phyloP scores from a whole-genome alignment of 805 yeast genomes.

The Kodamaea jinghongensis region DNA sequence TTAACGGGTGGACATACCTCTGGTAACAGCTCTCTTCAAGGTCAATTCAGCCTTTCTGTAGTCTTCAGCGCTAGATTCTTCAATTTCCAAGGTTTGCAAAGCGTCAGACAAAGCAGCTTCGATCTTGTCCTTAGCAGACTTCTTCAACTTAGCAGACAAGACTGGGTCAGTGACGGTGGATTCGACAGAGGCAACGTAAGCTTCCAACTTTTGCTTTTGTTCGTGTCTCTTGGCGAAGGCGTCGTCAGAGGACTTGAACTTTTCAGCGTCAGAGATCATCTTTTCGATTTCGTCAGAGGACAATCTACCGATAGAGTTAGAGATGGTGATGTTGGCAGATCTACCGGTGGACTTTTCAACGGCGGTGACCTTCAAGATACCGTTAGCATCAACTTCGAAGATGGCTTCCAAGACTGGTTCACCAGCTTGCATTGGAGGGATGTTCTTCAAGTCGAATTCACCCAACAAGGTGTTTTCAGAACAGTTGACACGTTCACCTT shows the following conservation, averaged over 20 bases:
- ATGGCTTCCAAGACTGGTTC: slow-evolving; percentile 50
- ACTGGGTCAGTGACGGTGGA: slow-evolving; percentile 97
- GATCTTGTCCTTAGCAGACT: slow-evolving; percentile 94
- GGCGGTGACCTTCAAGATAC: slow-evolving; percentile 51
- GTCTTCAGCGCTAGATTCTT: slow-evolving; percentile 95
- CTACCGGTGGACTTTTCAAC: slow-evolving; percentile 49
- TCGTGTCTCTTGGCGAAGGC: slow-evolving; percentile 99
- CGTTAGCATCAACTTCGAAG: slow-evolving; percentile 51
- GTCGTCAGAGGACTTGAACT: slow-evolving; percentile 94
- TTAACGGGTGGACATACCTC: slow-evolving; percentile 97
- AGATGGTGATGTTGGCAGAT: slow-evolving; percentile 49
- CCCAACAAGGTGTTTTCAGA: slow-evolving; percentile 50
- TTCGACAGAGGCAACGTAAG: slow-evolving; percentile 89
- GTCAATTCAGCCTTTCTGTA: slow-evolving; percentile 98
- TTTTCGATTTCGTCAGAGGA: slow-evolving; percentile 49
- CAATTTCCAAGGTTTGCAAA: slow-evolving; percentile 94
- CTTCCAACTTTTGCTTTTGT: slow-evolving; percentile 98
- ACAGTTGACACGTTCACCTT: slow-evolving; percentile 53
- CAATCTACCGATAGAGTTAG: slow-evolving; percentile 50
- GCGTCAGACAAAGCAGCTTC: slow-evolving; percentile 98
- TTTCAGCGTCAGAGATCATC: slow-evolving; percentile 49
- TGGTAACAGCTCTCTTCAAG: slow-evolving; percentile 98
- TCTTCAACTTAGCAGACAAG: slow-evolving; percentile 95
- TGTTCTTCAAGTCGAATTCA: slow-evolving; percentile 51
- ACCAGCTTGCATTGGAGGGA: slow-evolving; percentile 51